Evolutionary conservation across 768 basidiomycete species (phyloP).

Genomic region (Punctularia strigosozonata): DNA sequence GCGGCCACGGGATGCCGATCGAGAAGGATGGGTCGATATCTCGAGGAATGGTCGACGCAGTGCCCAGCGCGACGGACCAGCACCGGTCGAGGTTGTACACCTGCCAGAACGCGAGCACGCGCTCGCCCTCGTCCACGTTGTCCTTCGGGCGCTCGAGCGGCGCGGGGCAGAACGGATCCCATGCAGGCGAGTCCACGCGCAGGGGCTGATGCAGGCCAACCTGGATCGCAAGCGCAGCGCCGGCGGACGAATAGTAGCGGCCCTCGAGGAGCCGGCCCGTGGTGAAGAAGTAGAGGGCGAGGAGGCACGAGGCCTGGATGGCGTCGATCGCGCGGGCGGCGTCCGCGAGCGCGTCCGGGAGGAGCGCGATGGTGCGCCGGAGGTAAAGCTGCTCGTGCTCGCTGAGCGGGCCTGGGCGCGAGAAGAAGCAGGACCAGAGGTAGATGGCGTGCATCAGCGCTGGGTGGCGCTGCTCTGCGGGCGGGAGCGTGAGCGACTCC

Average conservation of each 20-base stretch:
- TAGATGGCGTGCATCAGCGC: constrained; percentile 72
- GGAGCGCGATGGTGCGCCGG: constrained; percentile 44
- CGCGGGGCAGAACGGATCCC: constrained; percentile 22
- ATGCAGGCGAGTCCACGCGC: constrained; percentile 21
- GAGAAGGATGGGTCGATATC: constrained; percentile 42
- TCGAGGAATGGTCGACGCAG: constrained; percentile 56
- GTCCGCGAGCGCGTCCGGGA: constrained; percentile 50
- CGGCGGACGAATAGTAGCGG: constrained; percentile 64
- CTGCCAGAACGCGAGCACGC: constrained; percentile 74
- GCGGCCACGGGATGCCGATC: constrained; percentile 70
- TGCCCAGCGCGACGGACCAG: constrained; percentile 66
- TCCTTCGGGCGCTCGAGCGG: constrained; percentile 49
- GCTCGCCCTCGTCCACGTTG: constrained; percentile 53
- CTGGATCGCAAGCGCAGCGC: constrained; percentile 62
- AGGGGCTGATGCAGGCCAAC: constrained; percentile 53
- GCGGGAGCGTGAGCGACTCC: constrained; percentile 42
- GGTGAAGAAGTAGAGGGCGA: constrained; percentile 66
- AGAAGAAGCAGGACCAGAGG: constrained; percentile 75
- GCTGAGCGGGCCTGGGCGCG: constrained; percentile 55
- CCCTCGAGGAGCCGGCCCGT: constrained; percentile 73
- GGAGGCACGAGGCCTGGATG: constrained; percentile 64
- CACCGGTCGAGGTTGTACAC: constrained; percentile 72
- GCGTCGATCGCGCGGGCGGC: constrained; percentile 50
- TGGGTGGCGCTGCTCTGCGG: constrained; percentile 57
- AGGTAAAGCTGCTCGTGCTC: constrained; percentile 69